Evolutionary conservation across 805 yeast species (phyloP), one percentile per base, ranked within the genome.

Genomic region (Vanderwaltozyma tropicalis): DNA sequence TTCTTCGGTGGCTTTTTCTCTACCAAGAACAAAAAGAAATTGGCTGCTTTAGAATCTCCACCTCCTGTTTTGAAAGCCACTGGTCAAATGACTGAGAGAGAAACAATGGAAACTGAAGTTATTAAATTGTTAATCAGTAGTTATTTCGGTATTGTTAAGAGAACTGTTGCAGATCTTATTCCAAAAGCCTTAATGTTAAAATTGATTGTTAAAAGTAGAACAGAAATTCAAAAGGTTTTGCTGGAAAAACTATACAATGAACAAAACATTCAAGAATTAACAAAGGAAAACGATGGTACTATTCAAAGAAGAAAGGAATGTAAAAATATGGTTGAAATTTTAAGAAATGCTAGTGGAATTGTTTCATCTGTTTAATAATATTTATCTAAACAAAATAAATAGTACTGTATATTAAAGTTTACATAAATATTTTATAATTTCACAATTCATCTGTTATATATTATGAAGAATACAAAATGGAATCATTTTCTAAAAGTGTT

Each of bases 141-240:
- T 20, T 92, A 92, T 63, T 92, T 81, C 67, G 76, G 76, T 55
- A 92, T 92, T 58, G 96, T 92, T 34, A 86, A 88, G 66, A 77
- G 95, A 58, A 85, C 96, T 1, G 80, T 92, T 50, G 81, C 94
- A 16, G 98, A 92, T 58, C 68, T 88, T 53, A 80, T 92, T 49
- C 98, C 98, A 49, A 92, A 92, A 66, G 94, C 96, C 3, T 74
- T 92, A 45, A 87, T 88, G 94, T 71, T 89, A 53, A 88, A 89
- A 62, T 72, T 92, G 58, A 89, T 92, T 52, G 79, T 78, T 45
- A 73, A 72, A 53, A 80, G 94, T 29, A 86, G 84, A 67, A 79
- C 76, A 40, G 94, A 85, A 51, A 82, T 92, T 52, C 98, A 94
- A 66, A 84, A 79, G 59, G 94, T 83, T 48, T 69, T 92, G 45